Base-by-base conservation (phyloP, 441 rosid species). In the Jatropha podagrica region DNA sequence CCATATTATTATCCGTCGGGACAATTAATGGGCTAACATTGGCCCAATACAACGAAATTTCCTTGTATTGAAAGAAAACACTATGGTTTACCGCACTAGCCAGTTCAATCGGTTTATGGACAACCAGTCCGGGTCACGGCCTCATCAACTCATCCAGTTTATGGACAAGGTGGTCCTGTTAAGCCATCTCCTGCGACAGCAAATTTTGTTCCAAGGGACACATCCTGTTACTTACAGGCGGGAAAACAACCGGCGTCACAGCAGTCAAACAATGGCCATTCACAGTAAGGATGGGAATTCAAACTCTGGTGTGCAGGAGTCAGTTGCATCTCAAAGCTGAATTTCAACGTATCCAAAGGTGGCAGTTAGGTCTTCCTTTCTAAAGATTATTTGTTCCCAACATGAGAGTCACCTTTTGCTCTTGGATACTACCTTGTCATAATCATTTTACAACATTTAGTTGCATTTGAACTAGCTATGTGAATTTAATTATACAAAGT, bases 141-240 rank as follows among this genome's bases (percentile, higher is more conserved):
- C 23, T 23, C 73, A 38, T 38, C 80, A 38, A 48, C 68, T 56
- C 69, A 66, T 42, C 68, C 72, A 20, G 13, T 23, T 44, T 77
- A 77, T 72, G 81, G 81, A 68, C 77, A 73, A 67, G 64, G 69
- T 49, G 81, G 73, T 73, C 64, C 80, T 58, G 67, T 49, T 65
- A 68, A 65, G 62, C 68, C 68, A 76, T 20, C 78, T 40, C 12
- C 61, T 70, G 64, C 70, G 7, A 7, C 76, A 44, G 73, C 51
- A 37, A 65, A 54, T 37, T 79, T 69, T 37, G 66, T 20, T 42
- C 32, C 81, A 74, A 64, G 77, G 48, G 15, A 32, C 70, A 26
- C 15, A 68, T 62, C 58, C 74, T 52, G 15, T 13, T 49, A 26
- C 49, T 46, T 69, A 74, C 63, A 77, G 71, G 65, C 68, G 74